Percentiles rank a stretch among this genome's conserved stretches.
These are phyloP conservation scores for Eucalyptus fibrosa DNA, from an alignment of 345 rosid species.

Conservation along the genomic window DNA sequence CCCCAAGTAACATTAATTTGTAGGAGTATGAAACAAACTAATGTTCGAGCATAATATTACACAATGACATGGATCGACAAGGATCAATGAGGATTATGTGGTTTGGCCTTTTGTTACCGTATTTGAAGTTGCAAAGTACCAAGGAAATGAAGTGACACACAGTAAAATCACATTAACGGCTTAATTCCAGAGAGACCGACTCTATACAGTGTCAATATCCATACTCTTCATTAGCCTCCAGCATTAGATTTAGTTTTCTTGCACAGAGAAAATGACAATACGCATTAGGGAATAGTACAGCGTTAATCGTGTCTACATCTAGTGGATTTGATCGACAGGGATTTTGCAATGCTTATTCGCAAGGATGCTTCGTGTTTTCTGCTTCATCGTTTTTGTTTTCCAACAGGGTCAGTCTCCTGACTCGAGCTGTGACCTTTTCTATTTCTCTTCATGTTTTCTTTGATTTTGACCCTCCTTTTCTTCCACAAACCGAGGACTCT, in stretches of 20 bases:
- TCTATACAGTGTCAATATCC: not conserved
- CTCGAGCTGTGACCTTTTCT: not conserved
- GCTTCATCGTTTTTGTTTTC: not conserved
- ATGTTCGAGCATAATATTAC: rapidly evolving
- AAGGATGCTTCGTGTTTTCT: not conserved
- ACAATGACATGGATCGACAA: not conserved
- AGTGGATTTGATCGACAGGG: not conserved
- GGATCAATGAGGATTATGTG: rapidly evolving
- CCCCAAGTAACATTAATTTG: rapidly evolving
- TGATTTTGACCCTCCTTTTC: not conserved
- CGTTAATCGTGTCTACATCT: not conserved
- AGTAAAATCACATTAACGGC: not conserved
- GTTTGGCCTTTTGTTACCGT: not conserved
- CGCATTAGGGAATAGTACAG: not conserved
- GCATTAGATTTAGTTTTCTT: not conserved
- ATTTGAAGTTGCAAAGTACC: not conserved
- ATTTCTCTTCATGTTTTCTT: not conserved
- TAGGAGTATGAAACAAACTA: rapidly evolving
- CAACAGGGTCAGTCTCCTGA: not conserved
- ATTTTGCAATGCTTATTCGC: not conserved
- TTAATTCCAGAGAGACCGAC: not conserved
- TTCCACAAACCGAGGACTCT: not conserved
- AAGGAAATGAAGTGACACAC: not conserved
- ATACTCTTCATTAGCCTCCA: not conserved
- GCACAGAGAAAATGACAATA: not conserved